Conservation (phyloP, 2,329 filamentous ascomycete species). For the Lachnellula occidentalis region DNA sequence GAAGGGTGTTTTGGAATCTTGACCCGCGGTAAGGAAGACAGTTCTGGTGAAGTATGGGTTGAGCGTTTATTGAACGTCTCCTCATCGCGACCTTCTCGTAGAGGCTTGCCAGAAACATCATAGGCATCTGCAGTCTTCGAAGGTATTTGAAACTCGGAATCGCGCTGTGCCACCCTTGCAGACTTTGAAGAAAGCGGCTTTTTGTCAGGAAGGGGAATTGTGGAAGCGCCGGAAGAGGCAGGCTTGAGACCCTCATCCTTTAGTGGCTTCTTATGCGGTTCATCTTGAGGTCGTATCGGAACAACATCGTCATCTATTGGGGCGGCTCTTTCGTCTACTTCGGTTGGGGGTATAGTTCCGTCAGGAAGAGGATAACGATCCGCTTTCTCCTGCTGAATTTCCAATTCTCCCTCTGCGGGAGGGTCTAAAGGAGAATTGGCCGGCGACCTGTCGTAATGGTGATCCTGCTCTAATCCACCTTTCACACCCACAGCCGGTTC, state of each 20-base stretch:
- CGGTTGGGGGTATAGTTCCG: slow-evolving; percentile 42
- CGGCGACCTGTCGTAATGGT: slow-evolving; percentile 41
- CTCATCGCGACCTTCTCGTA: slow-evolving; percentile 34
- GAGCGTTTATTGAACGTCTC: slow-evolving; percentile 53
- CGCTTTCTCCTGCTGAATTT: slow-evolving; percentile 42
- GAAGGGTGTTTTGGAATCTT: slow-evolving; percentile 50
- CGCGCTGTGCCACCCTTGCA: slow-evolving; percentile 40
- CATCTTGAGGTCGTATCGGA: slow-evolving; percentile 28
- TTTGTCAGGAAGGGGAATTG: slow-evolving; percentile 34
- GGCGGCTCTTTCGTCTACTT: slow-evolving; percentile 18
- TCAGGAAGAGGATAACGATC: slow-evolving; percentile 41
- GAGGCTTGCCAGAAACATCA: slow-evolving; percentile 14
- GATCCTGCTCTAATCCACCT: slow-evolving; percentile 43
- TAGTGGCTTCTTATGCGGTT: slow-evolving; percentile 34
- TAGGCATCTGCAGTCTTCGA: slow-evolving; percentile 42
- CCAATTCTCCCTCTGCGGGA: slow-evolving; percentile 35
- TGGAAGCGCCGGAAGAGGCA: slow-evolving; percentile 35
- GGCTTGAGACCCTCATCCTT: slow-evolving; percentile 31
- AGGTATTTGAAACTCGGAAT: slow-evolving; percentile 48
- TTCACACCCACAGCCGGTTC: slow-evolving; percentile 14
- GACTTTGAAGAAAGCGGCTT: slow-evolving; percentile 34
- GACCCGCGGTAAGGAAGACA: slow-evolving; percentile 47
- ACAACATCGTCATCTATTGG: slow-evolving; percentile 32
- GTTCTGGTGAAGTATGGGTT: slow-evolving; percentile 38
- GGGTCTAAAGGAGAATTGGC: slow-evolving; percentile 36